Base-by-base conservation (phyloP, 176 grass and related monocot species). In the Ensete glaucum region DNA sequence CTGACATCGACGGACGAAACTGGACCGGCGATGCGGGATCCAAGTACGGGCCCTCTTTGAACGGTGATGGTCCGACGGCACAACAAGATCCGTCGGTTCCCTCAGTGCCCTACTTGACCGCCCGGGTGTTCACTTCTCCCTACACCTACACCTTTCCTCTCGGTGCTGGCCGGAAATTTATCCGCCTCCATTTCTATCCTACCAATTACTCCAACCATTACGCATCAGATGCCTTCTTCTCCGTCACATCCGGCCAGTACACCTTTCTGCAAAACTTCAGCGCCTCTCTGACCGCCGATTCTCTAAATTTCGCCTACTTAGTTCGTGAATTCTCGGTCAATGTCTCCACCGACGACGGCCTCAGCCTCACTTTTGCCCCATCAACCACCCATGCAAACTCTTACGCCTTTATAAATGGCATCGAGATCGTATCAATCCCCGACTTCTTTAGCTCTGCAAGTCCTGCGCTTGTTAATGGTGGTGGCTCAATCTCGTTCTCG, bases 141-240 rank as follows among this genome's bases (percentile, higher is more conserved):
- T 96, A 85, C 85, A 96, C 85, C 67, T 96, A 96, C 85, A 85
- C 93, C 76, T 92, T 96, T 81, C 93, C 89, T 19, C 85, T 92
- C 17, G 87, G 83, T 57, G 21, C 87, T 0, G 93, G 89, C 19
- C 93, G 87, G 20, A 92, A 90, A 77, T 96, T 90, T 67, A 43
- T 96, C 69, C 68, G 93, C 19, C 93, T 96, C 9, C 87, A 96
- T 82, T 92, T 96, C 87, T 96, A 88, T 72, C 81, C 93, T 25
- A 76, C 81, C 13, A 90, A 83, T 76, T 96, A 90, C 77, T 62
- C 81, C 78, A 53, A 9, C 52, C 85, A 8, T 50, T 9, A 80
- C 69, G 85, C 89, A 68, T 76, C 89, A 53, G 93, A 92, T 52
- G 87, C 78, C 2, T 71, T 88, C 68, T 92, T 96, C 81, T 96